phyloP scores from a whole-genome alignment of 768 basidiomycete species.

The Lentinula sp. region DNA sequence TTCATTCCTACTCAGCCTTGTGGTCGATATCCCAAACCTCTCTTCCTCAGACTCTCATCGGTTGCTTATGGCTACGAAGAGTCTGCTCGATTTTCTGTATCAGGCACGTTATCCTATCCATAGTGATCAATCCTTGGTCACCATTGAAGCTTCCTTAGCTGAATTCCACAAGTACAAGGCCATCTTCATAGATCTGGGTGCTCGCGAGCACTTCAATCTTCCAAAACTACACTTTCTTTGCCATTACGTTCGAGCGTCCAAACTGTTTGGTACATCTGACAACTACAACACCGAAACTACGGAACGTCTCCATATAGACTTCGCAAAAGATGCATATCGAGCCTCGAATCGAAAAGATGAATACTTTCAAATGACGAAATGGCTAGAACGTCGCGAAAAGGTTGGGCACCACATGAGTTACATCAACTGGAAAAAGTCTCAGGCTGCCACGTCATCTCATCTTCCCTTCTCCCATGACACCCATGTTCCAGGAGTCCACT shows the following conservation, averaged over 20 bases:
- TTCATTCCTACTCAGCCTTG: constrained; percentile 14
- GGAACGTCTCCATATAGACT: too few relatives aligned
- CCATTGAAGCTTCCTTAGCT: constrained; percentile 14
- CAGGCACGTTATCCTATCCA: too few relatives aligned
- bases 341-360: constrained; percentile 22
- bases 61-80: too few relatives aligned
- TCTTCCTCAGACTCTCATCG: too few relatives aligned
- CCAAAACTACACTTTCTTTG: constrained; percentile 20
- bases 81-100: constrained; percentile 30
- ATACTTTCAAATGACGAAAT: constrained; percentile 10
- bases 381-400: constrained; percentile 2
- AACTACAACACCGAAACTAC: constrained; percentile 22
- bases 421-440: background rate
- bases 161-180: constrained; percentile 26
- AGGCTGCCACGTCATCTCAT: background rate
- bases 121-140: constrained; percentile 15
- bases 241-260: constrained; percentile 16
- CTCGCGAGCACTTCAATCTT: constrained; percentile 19
- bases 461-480: background rate
- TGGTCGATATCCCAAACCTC: constrained; percentile 16
- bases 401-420: background rate
- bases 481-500: background rate
- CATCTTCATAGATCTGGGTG: constrained; percentile 19
- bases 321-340: constrained; percentile 16
- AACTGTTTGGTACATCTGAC: constrained; percentile 15